phyloP scores from a whole-genome alignment of 805 yeast genomes.

The Zygosaccharomyces pseudorouxii region DNA sequence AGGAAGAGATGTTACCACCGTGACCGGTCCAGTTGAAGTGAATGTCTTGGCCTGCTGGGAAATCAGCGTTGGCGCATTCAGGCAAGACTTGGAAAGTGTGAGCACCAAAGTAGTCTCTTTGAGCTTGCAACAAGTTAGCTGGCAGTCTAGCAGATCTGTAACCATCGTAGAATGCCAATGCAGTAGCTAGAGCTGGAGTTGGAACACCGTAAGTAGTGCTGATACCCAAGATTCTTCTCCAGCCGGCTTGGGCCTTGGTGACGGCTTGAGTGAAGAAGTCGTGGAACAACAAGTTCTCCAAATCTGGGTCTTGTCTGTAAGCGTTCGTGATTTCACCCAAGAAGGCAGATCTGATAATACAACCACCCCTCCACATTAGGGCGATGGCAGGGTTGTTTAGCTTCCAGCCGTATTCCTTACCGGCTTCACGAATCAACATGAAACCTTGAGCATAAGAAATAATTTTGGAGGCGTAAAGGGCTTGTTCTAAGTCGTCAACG shows the following conservation, averaged over 20 bases:
- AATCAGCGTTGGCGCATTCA: constrained; percentile 67
- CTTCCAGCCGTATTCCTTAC: constrained; percentile 93
- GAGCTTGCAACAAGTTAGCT: constrained; percentile 98
- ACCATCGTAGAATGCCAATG: constrained; percentile 97
- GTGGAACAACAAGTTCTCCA: constrained; percentile 93
- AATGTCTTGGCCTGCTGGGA: constrained; percentile 77
- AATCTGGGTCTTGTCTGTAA: constrained; percentile 85
- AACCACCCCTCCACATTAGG: constrained; percentile 99
- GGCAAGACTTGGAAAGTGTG: constrained; percentile 97
- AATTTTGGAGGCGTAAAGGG: constrained; percentile 95
- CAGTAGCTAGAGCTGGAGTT: constrained; percentile 96
- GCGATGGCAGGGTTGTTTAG: constrained; percentile 98
- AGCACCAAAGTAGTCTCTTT: constrained; percentile 99
- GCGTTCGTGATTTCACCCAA: constrained; percentile 96
- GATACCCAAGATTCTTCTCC: constrained; percentile 84
- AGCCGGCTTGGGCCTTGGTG: constrained; percentile 87
- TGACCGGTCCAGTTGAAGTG: constrained; percentile 99
- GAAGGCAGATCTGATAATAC: constrained; percentile 98
- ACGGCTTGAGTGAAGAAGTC: constrained; percentile 91
- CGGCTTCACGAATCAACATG: constrained; percentile 98
- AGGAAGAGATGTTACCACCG: constrained; percentile 96
- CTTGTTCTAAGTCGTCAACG: constrained; percentile 94
- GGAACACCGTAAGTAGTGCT: constrained; percentile 88
- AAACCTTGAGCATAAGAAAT: constrained; percentile 99
- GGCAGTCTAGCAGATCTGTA: constrained; percentile 94